Evolutionary conservation across 331 rosid species (phyloP).

Genomic region (Malus hybrid): DNA sequence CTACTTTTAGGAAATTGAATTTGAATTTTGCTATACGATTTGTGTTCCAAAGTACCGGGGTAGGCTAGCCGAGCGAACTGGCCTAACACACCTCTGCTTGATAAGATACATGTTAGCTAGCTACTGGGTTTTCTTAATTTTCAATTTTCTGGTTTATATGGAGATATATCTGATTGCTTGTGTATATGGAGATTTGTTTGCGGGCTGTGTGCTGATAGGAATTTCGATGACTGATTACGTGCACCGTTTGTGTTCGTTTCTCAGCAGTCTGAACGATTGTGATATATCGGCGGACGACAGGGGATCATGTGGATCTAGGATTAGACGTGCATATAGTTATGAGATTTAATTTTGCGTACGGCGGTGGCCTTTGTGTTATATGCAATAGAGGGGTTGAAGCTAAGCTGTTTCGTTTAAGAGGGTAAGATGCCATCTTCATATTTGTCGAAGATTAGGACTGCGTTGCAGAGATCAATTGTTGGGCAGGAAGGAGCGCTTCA

Average conservation of each 20-base stretch:
- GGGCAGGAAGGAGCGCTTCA: slow-evolving; percentile 47
- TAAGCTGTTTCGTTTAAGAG: slow-evolving; percentile 28
- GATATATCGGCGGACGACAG: slow-evolving; percentile 2
- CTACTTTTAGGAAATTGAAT: background rate
- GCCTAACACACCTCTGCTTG: background rate
- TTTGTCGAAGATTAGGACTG: slow-evolving; percentile 47
- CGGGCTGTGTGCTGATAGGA: background rate
- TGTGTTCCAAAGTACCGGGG: no score
- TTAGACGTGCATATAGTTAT: slow-evolving; percentile 50
- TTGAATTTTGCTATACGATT: background rate
- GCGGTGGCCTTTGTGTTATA: slow-evolving; percentile 22
- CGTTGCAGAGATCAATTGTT: slow-evolving; percentile 36
- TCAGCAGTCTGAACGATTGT: slow-evolving; percentile 31
- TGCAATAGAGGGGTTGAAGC: slow-evolving; percentile 20
- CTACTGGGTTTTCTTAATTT: background rate
- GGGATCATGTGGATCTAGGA: slow-evolving; percentile 2
- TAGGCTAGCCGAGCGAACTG: background rate
- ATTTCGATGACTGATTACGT: background rate
- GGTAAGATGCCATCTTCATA: slow-evolving; percentile 72
- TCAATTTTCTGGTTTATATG: background rate
- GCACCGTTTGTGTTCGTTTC: background rate
- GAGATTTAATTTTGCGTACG: slow-evolving; percentile 41
- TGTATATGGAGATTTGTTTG: background rate
- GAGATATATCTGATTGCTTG: background rate
- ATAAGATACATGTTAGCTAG: background rate